Percentiles rank a stretch among this genome's conserved stretches.
These are phyloP conservation scores for Nyctanthes arbortristis DNA, from an alignment of 257 asterid species.

Conservation along the genomic window DNA sequence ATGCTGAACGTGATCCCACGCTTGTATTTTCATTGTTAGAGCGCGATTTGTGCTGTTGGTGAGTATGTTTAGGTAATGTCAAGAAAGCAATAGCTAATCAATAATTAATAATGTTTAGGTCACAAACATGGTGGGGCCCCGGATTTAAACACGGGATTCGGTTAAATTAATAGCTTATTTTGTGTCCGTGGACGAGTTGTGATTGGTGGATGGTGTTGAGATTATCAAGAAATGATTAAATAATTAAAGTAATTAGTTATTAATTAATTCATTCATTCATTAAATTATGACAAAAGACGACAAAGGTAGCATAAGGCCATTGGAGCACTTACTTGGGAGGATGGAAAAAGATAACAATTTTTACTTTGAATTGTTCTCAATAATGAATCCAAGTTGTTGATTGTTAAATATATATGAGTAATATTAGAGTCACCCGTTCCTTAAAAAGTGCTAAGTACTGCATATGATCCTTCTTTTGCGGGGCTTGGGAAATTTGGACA, in stretches of 20 bases:
- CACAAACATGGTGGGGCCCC: constrained; percentile 47
- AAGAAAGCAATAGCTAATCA: neutral
- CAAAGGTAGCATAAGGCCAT: constrained; percentile 27
- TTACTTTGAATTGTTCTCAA: constrained; percentile 29
- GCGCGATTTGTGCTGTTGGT: constrained; percentile 2
- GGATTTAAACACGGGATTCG: constrained; percentile 44
- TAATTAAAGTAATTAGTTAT: constrained; percentile 9
- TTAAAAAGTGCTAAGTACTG: neutral
- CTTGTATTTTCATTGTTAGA: neutral
- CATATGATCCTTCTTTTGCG: constrained; percentile 1
- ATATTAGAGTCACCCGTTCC: neutral
- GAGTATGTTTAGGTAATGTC: constrained; percentile 9
- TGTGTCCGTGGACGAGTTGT: constrained; percentile 44
- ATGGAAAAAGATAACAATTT: constrained; percentile 11
- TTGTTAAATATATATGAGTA: neutral
- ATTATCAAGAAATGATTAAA: constrained; percentile 44
- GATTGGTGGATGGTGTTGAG: constrained; percentile 47
- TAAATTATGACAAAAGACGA: constrained; percentile 29
- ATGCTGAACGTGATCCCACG: neutral
- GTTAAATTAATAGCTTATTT: constrained; percentile 34
- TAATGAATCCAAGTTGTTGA: constrained; percentile 10
- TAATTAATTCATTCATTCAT: constrained; percentile 26
- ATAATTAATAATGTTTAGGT: constrained; percentile 33
- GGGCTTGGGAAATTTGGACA: neutral
- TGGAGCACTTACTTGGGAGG: constrained; percentile 12